Base-by-base conservation (phyloP, 768 basidiomycete species). In the Mrakia blollopis region DNA sequence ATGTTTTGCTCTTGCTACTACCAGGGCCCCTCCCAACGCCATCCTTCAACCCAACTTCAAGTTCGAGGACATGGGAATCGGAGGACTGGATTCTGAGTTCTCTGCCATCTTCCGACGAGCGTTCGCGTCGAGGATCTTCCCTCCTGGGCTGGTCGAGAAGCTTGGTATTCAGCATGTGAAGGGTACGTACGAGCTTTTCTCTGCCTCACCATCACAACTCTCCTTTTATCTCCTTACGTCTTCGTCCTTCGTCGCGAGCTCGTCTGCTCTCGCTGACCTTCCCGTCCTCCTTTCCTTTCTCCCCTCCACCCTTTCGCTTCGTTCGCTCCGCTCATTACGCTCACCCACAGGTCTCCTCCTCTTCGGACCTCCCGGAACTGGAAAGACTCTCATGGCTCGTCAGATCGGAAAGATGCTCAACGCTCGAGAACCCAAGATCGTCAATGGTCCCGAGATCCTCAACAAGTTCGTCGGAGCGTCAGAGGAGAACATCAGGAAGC, bases 371-470 rank as follows among this genome's bases (percentile, higher is more conserved):
- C 97, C 97, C 0, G 97, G 97, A 81, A 98, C 97, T 13, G 97
- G 97, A 77, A 99, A 99, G 86, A 99, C 97, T 0, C 87, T 99
- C 23, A 93, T 99, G 86, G 97, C 97, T 3, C 87, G 97, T 52
- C 97, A 98, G 87, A 99, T 99, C 78, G 97, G 97, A 18, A 98
- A 97, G 85, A 98, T 99, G 93, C 86, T 98, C 76, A 99, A 99
- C 80, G 97, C 97, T 4, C 87, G 92, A 74, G 97, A 99, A 83
- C 97, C 97, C 50, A 99, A 99, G 84, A 88, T 99, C 74, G 97
- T 99, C 77, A 98, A 98, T 82, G 97, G 97, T 62, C 97, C 97
- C 16, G 97, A 99, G 85, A 90, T 99, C 78, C 85, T 99, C 73
- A 98, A 91, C 86, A 98, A 98, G 83, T 99, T 90, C 80, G 97